Evolutionary conservation across 2,329 filamentous ascomycete species (phyloP), one percentile per base, ranked within the genome.

Genomic region (Fonsecaea pugnacius): DNA sequence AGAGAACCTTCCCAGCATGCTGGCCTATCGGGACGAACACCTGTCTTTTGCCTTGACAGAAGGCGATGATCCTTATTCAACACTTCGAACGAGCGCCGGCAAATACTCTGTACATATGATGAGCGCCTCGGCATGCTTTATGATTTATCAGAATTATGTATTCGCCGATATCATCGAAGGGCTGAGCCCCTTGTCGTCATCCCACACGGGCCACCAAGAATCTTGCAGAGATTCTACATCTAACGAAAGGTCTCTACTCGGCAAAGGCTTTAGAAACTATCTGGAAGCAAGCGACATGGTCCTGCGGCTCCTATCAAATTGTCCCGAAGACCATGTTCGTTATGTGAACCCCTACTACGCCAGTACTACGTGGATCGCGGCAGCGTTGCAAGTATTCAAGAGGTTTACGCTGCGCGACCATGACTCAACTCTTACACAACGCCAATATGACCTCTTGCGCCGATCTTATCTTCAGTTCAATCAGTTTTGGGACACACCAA

Each of bases 321-420:
- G 72, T 67, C 67, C 68, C 7, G 67, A 70, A 3, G 70, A 73
- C 24, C 73, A 75, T 63, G 65, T 72, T 35, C 65, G 63, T 35
- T 72, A 73, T 63, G 72, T 75, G 18, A 75, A 75, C 54, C 74
- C 74, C 1, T 75, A 75, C 50, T 68, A 75, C 24, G 64, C 67
- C 6, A 75, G 70, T 66, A 75, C 73, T 2, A 70, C 75, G 7
- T 76, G 74, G 74, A 72, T 76, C 10, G 73, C 73, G 0, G 70
- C 74, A 1, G 73, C 74, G 0, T 71, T 72, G 2, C 73, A 75
- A 57, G 58, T 73, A 5, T 63, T 71, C 32, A 69, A 67, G 12
- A 62, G 53, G 21, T 33, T 56, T 1, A 10, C 60, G 1, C 16
- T 56, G 52, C 30, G 60, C 18, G 51, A 57, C 21, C 32, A 35